These are phyloP conservation scores for Microcos paniculata DNA, from an alignment of 345 rosid genomes.

Conservation along the genomic window DNA sequence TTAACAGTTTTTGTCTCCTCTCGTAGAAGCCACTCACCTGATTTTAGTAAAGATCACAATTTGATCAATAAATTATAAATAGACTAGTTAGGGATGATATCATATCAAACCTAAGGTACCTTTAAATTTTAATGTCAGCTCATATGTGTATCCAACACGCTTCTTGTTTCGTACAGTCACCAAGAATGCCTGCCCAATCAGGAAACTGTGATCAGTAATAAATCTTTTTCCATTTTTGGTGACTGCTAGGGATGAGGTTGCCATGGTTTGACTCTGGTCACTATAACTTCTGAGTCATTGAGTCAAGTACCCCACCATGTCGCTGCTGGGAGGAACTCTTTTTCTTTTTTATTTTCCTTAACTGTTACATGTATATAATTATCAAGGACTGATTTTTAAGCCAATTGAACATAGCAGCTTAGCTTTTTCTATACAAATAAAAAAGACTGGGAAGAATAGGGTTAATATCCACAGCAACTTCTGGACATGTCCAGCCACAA, in stretches of 20 bases:
- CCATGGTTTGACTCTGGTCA: too few species aligned
- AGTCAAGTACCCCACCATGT: too few species aligned
- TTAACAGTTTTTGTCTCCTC: conserved; percentile 62
- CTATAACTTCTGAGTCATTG: too few species aligned
- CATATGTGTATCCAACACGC: conserved; percentile 84
- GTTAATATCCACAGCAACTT: not conserved
- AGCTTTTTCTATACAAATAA: not conserved
- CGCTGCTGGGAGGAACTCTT: too few species aligned
- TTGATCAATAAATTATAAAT: not conserved
- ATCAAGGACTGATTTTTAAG: not conserved
- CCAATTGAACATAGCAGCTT: not conserved
- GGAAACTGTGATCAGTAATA: not conserved
- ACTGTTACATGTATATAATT: not conserved
- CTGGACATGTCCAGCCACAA: not conserved
- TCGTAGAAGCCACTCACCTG: conserved; percentile 79
- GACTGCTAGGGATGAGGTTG: too few species aligned
- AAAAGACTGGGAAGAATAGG: not conserved
- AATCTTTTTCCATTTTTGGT: too few species aligned
- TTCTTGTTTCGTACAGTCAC: conserved; percentile 90
- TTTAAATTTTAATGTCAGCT: conserved; percentile 67
- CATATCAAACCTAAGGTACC: conserved; percentile 36
- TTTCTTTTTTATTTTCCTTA: not conserved
- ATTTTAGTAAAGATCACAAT: conserved; percentile 7
- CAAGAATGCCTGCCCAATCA: conserved; percentile 69
- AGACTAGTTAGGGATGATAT: not conserved